phyloP scores from a whole-genome alignment of 306 rosid species.

The Quercus berberidifolia region DNA sequence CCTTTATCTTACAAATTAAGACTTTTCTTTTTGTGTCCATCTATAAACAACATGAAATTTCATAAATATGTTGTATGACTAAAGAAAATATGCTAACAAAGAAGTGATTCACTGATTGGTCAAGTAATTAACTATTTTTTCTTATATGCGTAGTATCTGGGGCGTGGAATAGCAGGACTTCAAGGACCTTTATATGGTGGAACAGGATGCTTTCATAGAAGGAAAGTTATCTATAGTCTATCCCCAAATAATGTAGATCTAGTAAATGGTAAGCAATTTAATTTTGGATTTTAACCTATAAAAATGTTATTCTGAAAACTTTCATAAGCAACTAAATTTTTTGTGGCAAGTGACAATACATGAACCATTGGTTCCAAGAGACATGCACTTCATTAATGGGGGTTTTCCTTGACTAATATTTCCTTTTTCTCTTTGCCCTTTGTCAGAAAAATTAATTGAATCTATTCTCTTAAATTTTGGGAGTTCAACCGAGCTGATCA shows the following conservation, averaged over 20 bases:
- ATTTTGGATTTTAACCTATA: background rate
- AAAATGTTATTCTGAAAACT: background rate
- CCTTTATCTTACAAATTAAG: background rate
- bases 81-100: no score
- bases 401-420: background rate
- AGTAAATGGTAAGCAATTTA: background rate
- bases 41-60: no score
- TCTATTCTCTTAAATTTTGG: constrained; percentile 36
- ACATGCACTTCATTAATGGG: no score
- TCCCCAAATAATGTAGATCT: constrained; percentile 22
- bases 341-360: background rate
- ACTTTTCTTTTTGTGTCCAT: background rate
- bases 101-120: no score
- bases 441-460: constrained; percentile 21
- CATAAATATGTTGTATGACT: no score
- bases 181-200: constrained; percentile 57
- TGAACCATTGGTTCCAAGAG: background rate
- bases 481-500: constrained; percentile 29
- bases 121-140: background rate
- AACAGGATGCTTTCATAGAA: constrained; percentile 58
- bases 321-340: background rate
- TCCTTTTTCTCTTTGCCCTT: background rate
- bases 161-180: constrained; percentile 41
- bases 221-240: constrained; percentile 63
- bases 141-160: constrained; percentile 10